Percentiles rank a stretch among this genome's conserved stretches.
phyloP scores from a whole-genome alignment of 169 alveolate species.

The Eimeria mitis region DNA sequence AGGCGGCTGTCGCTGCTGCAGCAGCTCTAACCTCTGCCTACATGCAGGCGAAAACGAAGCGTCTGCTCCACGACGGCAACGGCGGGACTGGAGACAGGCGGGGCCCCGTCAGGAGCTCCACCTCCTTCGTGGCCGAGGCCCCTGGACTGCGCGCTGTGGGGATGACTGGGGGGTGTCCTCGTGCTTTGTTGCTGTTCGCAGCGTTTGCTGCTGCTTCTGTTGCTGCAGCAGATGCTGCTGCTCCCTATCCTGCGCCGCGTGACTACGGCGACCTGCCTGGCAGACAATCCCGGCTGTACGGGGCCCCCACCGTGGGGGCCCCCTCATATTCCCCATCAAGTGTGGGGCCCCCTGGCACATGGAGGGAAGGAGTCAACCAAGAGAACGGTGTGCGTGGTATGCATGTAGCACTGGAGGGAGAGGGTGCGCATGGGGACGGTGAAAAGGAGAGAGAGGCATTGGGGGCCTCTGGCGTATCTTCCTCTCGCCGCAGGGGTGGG shows the following conservation, averaged over 20 bases:
- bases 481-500: background rate
- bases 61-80: background rate
- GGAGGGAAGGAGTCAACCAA: background rate
- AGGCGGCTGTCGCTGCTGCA: background rate
- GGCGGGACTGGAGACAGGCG: background rate
- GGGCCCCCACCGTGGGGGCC: background rate
- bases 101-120: background rate
- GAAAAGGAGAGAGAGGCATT: background rate
- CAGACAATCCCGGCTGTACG: background rate
- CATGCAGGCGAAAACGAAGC: slow-evolving; percentile 1
- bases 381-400: background rate
- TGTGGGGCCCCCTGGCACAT: background rate
- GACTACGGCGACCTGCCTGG: background rate
- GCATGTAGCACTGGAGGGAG: background rate
- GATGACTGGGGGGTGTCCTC: background rate
- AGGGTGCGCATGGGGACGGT: background rate
- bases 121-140: background rate
- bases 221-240: background rate
- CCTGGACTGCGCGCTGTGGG: background rate
- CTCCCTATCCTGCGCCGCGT: background rate
- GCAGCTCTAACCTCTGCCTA: background rate
- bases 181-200: background rate
- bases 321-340: background rate
- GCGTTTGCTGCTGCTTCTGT: background rate
- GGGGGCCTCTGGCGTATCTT: background rate